phyloP scores from a whole-genome alignment of 169 alveolate genomes.

The Eimeria necatrix region DNA sequence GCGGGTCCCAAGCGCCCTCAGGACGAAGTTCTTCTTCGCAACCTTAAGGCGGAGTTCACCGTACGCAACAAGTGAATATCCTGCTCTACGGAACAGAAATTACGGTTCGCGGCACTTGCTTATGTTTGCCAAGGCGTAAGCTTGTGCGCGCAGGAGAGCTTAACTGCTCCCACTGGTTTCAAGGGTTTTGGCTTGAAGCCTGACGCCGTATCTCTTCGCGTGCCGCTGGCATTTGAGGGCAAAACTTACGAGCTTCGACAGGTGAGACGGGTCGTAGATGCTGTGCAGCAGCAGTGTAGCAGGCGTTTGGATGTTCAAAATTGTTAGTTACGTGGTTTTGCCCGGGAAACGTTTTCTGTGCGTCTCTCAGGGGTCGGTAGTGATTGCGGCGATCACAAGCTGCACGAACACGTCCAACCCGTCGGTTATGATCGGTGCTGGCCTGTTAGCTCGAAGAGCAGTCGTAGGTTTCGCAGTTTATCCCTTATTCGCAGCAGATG shows the following conservation, averaged over 20 bases:
- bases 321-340: constrained; percentile 50
- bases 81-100: too few species aligned
- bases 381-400: constrained; percentile 97
- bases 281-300: neutral
- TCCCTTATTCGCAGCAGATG: too few species aligned
- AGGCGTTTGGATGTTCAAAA: neutral
- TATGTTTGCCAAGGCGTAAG: neutral
- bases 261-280: neutral
- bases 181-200: constrained; percentile 91
- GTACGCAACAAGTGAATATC: neutral
- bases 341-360: constrained; percentile 87
- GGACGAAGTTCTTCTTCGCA: constrained; percentile 94
- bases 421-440: constrained; percentile 98
- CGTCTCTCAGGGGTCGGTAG: constrained; percentile 94
- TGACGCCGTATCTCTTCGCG: constrained; percentile 38
- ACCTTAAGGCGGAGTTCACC: constrained; percentile 93
- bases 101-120: neutral
- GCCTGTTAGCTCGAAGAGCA: constrained; percentile 96
- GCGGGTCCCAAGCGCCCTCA: constrained; percentile 99
- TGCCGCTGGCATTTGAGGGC: constrained; percentile 54
- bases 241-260: constrained; percentile 76
- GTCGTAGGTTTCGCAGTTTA: constrained; percentile 86
- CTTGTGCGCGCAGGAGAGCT: constrained; percentile 76
- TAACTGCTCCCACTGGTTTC: constrained; percentile 89
- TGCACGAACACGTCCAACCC: constrained; percentile 99